phyloP scores from a whole-genome alignment of 345 rosid species.

The Erodium maritimum region DNA sequence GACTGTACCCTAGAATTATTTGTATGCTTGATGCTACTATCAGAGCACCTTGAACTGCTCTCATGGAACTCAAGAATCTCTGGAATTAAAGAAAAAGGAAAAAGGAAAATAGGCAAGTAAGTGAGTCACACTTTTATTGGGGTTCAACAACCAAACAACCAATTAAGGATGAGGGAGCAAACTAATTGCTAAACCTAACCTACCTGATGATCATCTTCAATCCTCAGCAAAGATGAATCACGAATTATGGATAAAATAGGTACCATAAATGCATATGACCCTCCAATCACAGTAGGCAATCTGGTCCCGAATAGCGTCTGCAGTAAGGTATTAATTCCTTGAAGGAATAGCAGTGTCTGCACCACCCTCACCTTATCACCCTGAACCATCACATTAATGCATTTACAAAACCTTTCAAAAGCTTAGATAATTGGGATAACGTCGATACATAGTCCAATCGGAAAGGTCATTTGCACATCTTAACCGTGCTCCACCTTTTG shows the following conservation, averaged over 20 bases:
- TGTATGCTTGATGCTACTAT: constrained; percentile 94
- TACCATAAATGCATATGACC: constrained; percentile 95
- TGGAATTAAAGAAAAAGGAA: constrained; percentile 13
- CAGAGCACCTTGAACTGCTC: constrained; percentile 96
- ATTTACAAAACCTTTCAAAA: background rate
- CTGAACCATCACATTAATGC: constrained; percentile 30
- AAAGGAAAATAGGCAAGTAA: background rate
- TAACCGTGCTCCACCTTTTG: too few relatives aligned
- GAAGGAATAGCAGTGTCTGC: constrained; percentile 85
- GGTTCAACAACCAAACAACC: background rate
- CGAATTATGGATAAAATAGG: constrained; percentile 89
- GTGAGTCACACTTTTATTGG: background rate
- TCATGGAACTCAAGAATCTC: constrained; percentile 93
- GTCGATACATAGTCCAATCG: too few relatives aligned
- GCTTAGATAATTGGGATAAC: too few relatives aligned
- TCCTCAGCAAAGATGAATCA: constrained; percentile 61
- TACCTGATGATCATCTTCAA: constrained; percentile 67
- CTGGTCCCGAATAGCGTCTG: constrained; percentile 92
- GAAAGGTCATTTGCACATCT: too few relatives aligned
- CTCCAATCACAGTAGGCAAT: constrained; percentile 88
- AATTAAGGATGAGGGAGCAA: background rate
- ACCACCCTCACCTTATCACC: constrained; percentile 93
- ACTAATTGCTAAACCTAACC: constrained; percentile 17
- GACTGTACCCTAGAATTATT: constrained; percentile 89
- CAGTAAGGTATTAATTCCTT: constrained; percentile 83